Evolutionary conservation across 164 flowering plant genomes (phyloP).

Genomic region (Vitis amurensis): DNA sequence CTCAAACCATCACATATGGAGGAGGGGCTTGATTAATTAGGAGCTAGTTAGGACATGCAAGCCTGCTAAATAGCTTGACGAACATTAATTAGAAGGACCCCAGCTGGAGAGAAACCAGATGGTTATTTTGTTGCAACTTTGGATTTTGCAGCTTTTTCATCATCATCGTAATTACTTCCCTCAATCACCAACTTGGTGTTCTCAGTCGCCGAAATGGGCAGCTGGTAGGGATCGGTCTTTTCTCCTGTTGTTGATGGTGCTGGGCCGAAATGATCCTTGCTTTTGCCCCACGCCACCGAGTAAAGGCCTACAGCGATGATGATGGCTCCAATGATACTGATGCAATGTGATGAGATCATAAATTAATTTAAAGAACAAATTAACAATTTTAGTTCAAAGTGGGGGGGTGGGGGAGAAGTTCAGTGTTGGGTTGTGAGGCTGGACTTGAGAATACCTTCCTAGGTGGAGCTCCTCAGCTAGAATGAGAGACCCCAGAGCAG

Average conservation of each 20-base stretch:
- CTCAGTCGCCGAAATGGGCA: slow-evolving; percentile 10
- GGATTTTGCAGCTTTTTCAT: not conserved
- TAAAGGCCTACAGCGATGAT: slow-evolving; percentile 49
- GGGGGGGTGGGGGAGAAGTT: not conserved
- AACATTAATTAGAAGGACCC: too few species aligned
- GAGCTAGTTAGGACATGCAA: too few species aligned
- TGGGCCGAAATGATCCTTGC: slow-evolving; percentile 30
- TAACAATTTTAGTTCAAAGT: not conserved
- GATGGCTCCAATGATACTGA: slow-evolving; percentile 44
- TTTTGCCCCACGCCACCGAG: slow-evolving; percentile 53
- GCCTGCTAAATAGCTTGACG: too few species aligned
- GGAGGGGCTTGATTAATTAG: too few species aligned
- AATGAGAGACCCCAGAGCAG: slow-evolving; percentile 24
- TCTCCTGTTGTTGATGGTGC: not conserved
- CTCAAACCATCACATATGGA: too few species aligned
- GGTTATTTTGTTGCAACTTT: too few species aligned
- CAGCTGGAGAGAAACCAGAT: too few species aligned
- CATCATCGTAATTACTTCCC: not conserved
- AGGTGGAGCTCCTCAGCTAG: slow-evolving; percentile 20
- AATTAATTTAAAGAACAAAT: too few species aligned
- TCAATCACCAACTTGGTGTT: not conserved
- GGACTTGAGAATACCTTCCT: slow-evolving; percentile 26
- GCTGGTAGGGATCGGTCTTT: slow-evolving; percentile 4
- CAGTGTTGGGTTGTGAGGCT: not conserved
- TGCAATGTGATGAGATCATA: too few species aligned